A percentile compares a stretch with the other conserved stretches of the same genome.
phyloP scores from a whole-genome alignment of 176 grass and related monocot species.

The Canna indica region DNA sequence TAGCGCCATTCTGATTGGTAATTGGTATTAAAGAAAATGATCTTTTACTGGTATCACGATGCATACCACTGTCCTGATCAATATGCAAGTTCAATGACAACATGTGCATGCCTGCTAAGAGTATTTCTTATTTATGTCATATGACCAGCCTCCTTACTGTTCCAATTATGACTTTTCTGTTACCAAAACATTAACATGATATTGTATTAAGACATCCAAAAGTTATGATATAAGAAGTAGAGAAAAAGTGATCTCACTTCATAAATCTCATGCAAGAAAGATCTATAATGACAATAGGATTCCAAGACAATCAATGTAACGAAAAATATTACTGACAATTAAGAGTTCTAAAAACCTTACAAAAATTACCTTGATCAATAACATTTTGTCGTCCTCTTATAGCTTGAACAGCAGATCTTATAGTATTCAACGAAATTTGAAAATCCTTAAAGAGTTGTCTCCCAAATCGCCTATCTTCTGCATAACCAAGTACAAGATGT shows the following conservation, averaged over 20 bases:
- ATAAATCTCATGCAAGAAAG: too few relatives aligned
- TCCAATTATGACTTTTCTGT: background rate
- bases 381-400: conserved; percentile 93
- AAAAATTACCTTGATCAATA: conserved; percentile 72
- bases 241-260: background rate
- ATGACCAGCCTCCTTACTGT: background rate
- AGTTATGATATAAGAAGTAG: background rate
- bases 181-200: background rate
- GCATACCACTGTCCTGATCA: too few relatives aligned
- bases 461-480: conserved; percentile 80
- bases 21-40: too few relatives aligned
- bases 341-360: background rate
- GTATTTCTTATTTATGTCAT: background rate
- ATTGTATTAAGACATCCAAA: background rate
- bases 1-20: too few relatives aligned
- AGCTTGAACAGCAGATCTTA: conserved; percentile 68
- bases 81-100: too few relatives aligned
- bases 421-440: conserved; percentile 55
- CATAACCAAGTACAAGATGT: conserved; percentile 84
- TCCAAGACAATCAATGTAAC: background rate
- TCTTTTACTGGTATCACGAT: too few relatives aligned
- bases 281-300: background rate
- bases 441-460: conserved; percentile 90
- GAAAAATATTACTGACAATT: background rate
- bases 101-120: background rate